phyloP scores from a whole-genome alignment of 1,139 yeast genomes.

The Nakaseomyces uthaithaninus region DNA sequence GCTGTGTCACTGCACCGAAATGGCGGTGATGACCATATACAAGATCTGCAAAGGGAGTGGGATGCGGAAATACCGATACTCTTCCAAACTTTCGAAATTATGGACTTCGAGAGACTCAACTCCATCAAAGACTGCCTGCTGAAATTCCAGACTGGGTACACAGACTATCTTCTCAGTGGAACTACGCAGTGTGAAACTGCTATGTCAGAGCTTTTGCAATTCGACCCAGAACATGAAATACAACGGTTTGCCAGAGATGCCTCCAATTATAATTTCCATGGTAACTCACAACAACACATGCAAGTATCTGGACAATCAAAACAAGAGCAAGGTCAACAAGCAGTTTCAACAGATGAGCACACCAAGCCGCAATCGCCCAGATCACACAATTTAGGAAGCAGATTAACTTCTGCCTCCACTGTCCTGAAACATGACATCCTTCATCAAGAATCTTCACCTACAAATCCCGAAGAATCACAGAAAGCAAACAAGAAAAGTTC shows the following conservation, averaged over 20 bases:
- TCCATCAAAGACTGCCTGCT: conserved; percentile 61
- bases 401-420: conserved; percentile 17
- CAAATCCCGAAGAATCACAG: conserved; percentile 17
- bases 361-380: conserved; percentile 9
- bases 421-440: conserved; percentile 21
- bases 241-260: conserved; percentile 47
- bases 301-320: background rate
- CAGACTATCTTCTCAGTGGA: conserved; percentile 40
- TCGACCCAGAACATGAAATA: conserved; percentile 52
- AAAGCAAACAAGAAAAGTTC: conserved; percentile 9
- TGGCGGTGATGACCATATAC: conserved; percentile 12
- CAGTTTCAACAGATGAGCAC: conserved; percentile 16
- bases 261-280: conserved; percentile 19
- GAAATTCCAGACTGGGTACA: conserved; percentile 56
- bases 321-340: conserved; percentile 15
- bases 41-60: conserved; percentile 40
- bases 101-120: conserved; percentile 60
- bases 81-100: conserved; percentile 66
- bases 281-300: background rate
- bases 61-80: conserved; percentile 69
- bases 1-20: conserved; percentile 24
- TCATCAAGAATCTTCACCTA: conserved; percentile 24
- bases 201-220: conserved; percentile 54
- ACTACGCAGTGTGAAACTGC: conserved; percentile 55
- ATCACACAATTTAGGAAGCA: background rate